These are phyloP conservation scores for Eucalyptus tenuipes DNA, from an alignment of 345 rosid genomes.

Conservation along the genomic window DNA sequence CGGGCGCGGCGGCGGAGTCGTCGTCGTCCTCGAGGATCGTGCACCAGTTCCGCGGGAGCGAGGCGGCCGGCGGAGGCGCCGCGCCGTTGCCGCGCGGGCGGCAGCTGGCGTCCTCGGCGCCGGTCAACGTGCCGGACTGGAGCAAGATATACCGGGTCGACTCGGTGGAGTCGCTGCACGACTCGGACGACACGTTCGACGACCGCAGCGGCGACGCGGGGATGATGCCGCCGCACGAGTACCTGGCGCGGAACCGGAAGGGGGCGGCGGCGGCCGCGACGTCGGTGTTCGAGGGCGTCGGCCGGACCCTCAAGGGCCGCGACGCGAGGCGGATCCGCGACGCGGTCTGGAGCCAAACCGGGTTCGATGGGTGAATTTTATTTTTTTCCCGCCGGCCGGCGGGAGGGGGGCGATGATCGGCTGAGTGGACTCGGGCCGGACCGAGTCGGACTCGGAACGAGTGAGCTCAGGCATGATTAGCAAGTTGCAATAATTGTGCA, in stretches of 20 bases:
- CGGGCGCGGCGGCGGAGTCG: background rate
- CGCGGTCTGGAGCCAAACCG: conserved; percentile 20
- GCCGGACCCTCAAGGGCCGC: conserved; percentile 24
- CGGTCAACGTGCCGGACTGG: conserved; percentile 11
- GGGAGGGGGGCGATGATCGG: background rate
- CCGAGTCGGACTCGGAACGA: background rate
- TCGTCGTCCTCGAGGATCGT: background rate
- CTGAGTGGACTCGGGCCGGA: background rate
- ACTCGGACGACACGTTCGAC: conserved; percentile 2
- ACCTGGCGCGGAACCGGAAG: conserved; percentile 9
- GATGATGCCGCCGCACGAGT: conserved; percentile 21
- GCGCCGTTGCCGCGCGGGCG: background rate
- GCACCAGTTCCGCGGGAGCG: conserved; percentile 2
- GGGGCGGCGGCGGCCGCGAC: background rate
- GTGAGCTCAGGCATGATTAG: background rate
- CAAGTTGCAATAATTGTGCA: background rate
- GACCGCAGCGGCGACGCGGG: background rate
- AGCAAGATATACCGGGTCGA: conserved; percentile 9
- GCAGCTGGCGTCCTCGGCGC: conserved; percentile 6
- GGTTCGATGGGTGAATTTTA: conserved; percentile 4
- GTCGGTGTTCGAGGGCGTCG: conserved; percentile 17
- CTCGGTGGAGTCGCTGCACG: conserved; percentile 11
- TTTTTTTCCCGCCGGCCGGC: no score
- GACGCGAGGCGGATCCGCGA: conserved; percentile 17
- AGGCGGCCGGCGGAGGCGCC: background rate